Evolutionary conservation across 2,329 filamentous ascomycete genomes (phyloP), one percentile per base, ranked within the genome.

Genomic region (Pseudocercospora macadamiae): DNA sequence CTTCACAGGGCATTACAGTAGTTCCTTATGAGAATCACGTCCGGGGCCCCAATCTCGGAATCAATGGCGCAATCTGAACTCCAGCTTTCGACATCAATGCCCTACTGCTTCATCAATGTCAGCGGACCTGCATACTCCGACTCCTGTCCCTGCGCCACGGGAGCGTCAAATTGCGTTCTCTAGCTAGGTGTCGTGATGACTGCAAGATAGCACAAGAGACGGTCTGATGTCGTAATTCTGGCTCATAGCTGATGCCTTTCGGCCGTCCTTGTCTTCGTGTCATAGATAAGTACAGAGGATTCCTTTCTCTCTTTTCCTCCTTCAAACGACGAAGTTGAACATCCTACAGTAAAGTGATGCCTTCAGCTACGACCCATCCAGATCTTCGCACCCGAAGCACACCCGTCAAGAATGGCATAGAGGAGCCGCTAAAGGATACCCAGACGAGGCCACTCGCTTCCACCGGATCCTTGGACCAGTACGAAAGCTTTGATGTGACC

Each of bases 401-500:
- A 36, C 14, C 10, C 10, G 16, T 53, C 49, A 47, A 21, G 9
- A 57, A 57, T 48, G 55, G 55, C 8, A 23, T 53, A 19, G 47
- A 57, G 37, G 53, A 57, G 55, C 55, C 53, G 8, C 16, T 16
- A 36, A 36, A 16, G 12, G 8, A 36, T 14, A 16, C 14, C 10
- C 45, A 25, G 6, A n/a, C 36, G 32, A 10, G 26, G 25, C 64
- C 64, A 19, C 23, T 66, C 19, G 32, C 76, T 59, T 69, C 73
- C 10, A 72, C 63, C 8, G 79, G 78, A 14, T 66, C 68, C 0
- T 70, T 83, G 0, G 74, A 82, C 16, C 60, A 73, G 9, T 81
- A 76, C 58, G 71, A 79, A 12, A 76, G 70, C 7, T 79, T 81
- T 53, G 80, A 83, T 55, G 71, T 81, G 2, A 84, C 81, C 2